Conservation (phyloP, 1,284 basidiomycete genomes). For the Anthracocystis panici-leucophaei region DNA sequence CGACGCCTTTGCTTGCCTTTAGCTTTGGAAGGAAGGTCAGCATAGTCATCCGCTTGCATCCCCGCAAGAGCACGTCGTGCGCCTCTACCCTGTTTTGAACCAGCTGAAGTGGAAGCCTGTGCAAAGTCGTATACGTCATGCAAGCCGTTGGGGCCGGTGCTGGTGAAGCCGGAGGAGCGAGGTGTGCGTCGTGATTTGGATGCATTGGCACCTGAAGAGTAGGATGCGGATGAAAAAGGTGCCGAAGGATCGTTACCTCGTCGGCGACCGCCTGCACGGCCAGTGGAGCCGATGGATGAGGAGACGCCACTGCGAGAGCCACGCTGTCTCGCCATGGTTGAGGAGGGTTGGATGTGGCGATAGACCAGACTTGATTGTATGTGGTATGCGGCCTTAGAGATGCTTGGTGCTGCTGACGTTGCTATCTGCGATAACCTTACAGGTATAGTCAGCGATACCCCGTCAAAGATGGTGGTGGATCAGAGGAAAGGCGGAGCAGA, state of each 20-base stretch:
- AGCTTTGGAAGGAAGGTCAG: conserved; percentile 37
- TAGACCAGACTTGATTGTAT: too few species aligned
- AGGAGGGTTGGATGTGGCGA: not conserved
- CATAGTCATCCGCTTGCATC: conserved; percentile 36
- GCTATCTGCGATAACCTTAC: not conserved
- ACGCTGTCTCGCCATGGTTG: conserved; percentile 19
- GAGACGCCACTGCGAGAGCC: conserved; percentile 7
- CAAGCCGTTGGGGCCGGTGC: conserved; percentile 11
- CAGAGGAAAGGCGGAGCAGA: not conserved
- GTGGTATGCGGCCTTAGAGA: not conserved
- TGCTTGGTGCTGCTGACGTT: too few species aligned
- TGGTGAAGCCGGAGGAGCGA: conserved; percentile 1
- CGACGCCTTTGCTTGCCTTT: conserved; percentile 29
- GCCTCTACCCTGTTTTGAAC: conserved; percentile 27
- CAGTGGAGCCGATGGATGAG: not conserved
- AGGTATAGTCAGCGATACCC: not conserved
- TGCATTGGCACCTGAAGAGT: conserved; percentile 15
- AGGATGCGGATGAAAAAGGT: conserved; percentile 35
- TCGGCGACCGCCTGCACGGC: conserved; percentile 20
- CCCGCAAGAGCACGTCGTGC: conserved; percentile 34
- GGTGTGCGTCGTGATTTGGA: conserved; percentile 19
- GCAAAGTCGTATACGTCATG: conserved; percentile 38
- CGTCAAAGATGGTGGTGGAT: not conserved
- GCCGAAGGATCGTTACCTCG: conserved; percentile 8
- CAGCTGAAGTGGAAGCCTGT: conserved; percentile 34